Conservation (phyloP, 2,329 filamentous ascomycete genomes). For the Colletotrichum sojae region DNA sequence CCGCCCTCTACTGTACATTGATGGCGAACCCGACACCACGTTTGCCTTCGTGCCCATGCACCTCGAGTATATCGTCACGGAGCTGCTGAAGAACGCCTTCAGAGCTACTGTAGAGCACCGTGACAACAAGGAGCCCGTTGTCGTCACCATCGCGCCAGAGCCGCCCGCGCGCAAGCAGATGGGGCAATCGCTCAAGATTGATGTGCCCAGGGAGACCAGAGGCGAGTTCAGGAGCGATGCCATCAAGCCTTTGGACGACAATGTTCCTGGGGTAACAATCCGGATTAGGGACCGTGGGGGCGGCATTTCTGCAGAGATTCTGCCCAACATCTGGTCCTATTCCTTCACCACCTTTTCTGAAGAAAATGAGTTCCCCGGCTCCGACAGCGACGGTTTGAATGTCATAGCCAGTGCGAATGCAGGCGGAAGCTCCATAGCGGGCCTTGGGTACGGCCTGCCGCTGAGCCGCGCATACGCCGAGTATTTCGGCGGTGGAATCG, state of each 20-base stretch:
- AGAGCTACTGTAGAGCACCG: constrained; percentile 90
- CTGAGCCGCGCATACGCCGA: constrained; percentile 94
- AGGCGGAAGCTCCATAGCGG: constrained; percentile 88
- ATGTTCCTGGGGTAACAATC: constrained; percentile 90
- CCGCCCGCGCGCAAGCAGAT: constrained; percentile 55
- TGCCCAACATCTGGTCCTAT: constrained; percentile 95
- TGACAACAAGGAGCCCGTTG: constrained; percentile 84
- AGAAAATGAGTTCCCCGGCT: constrained; percentile 59
- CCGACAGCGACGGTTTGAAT: constrained; percentile 76
- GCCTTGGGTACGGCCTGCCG: constrained; percentile 92
- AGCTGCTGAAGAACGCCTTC: constrained; percentile 97
- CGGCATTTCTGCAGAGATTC: constrained; percentile 87
- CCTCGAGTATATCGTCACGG: constrained; percentile 96
- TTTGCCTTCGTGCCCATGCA: constrained; percentile 97
- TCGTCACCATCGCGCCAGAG: constrained; percentile 90
- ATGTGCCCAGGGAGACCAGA: constrained; percentile 53
- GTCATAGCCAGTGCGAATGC: constrained; percentile 80
- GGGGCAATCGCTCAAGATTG: constrained; percentile 50
- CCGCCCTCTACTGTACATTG: constrained; percentile 83
- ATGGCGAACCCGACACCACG: constrained; percentile 87
- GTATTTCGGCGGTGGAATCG: constrained; percentile 96
- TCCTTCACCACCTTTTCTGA: constrained; percentile 95
- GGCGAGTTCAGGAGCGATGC: constrained; percentile 60
- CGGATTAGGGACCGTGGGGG: constrained; percentile 96
- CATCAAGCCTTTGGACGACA: constrained; percentile 72